These are phyloP conservation scores for Hysterangium stoloniferum DNA, from an alignment of 768 basidiomycete species.

Conservation along the genomic window DNA sequence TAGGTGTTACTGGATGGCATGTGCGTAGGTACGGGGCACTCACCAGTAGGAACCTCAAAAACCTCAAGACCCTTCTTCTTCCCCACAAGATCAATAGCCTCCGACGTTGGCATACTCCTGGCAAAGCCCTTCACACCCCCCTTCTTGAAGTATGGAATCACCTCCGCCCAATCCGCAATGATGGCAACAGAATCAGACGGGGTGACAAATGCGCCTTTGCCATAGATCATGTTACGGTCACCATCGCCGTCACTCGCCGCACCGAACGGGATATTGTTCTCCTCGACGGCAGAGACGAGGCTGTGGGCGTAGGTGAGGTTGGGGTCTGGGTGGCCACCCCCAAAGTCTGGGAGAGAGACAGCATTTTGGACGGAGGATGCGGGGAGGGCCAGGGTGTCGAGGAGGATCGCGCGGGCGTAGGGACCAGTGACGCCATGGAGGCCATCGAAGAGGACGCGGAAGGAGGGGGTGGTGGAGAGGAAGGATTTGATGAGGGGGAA, in stretches of 20 bases:
- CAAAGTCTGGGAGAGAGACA: constrained; percentile 88
- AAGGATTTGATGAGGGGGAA: constrained; percentile 88
- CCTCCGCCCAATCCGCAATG: constrained; percentile 91
- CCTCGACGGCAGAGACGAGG: constrained; percentile 89
- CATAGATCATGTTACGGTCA: constrained; percentile 99
- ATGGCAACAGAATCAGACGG: constrained; percentile 97
- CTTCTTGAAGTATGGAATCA: constrained; percentile 87
- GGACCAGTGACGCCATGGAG: constrained; percentile 96
- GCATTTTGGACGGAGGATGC: constrained; percentile 85
- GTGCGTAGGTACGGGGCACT: constrained; percentile 16
- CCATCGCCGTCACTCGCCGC: constrained; percentile 98
- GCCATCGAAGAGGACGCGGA: constrained; percentile 91
- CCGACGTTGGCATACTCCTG: constrained; percentile 95
- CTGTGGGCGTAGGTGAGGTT: constrained; percentile 96
- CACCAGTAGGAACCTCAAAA: constrained; percentile 96
- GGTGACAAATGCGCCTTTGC: constrained; percentile 95
- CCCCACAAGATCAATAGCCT: constrained; percentile 93
- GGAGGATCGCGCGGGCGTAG: constrained; percentile 83
- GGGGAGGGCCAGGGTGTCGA: constrained; percentile 75
- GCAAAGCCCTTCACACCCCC: constrained; percentile 93
- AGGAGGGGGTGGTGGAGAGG: constrained; percentile 56
- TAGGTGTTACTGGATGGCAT: background rate
- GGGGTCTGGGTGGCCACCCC: constrained; percentile 96
- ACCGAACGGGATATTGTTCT: constrained; percentile 79
- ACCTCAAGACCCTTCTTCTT: constrained; percentile 87